A percentile compares a stretch with the other conserved stretches of the same genome.
phyloP scores from a whole-genome alignment of 257 asterid genomes.

The Solanum appendiculatum region DNA sequence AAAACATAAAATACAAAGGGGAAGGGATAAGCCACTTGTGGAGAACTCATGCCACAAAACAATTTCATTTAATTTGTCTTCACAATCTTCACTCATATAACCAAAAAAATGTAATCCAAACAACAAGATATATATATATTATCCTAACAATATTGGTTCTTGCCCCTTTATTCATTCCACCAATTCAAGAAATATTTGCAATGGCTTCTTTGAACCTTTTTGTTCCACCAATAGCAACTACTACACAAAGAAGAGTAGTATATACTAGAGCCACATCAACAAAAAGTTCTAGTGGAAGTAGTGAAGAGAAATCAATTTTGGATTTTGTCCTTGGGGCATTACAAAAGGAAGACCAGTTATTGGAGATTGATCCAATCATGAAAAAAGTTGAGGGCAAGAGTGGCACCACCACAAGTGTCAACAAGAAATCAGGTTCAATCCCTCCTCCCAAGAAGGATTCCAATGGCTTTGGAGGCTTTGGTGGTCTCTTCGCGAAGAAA shows the following conservation, averaged over 20 bases:
- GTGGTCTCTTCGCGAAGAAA: constrained; percentile 59
- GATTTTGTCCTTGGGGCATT: constrained; percentile 55
- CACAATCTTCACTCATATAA: constrained; percentile 11
- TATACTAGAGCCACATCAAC: constrained; percentile 49
- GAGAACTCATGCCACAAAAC: constrained; percentile 56
- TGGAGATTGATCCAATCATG: constrained; percentile 84
- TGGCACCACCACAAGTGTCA: constrained; percentile 9
- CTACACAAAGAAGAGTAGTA: constrained; percentile 41
- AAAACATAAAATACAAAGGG: neutral
- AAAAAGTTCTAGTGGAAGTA: constrained; percentile 37
- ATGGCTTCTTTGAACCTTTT: constrained; percentile 76
- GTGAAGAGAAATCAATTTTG: constrained; percentile 50
- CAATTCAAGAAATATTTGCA: neutral
- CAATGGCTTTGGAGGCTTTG: constrained; percentile 36
- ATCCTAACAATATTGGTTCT: neutral
- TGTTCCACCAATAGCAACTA: constrained; percentile 29
- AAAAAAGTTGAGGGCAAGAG: constrained; percentile 52
- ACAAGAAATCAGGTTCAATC: constrained; percentile 24
- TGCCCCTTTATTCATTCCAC: neutral
- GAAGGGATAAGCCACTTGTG: constrained; percentile 70
- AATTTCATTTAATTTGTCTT: constrained; percentile 17
- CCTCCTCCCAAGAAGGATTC: constrained; percentile 26
- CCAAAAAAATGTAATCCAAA: neutral
- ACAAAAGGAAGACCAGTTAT: constrained; percentile 62
- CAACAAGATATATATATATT: neutral